Percentiles rank a stretch among this genome's conserved stretches.
Conservation (phyloP, 257 asterid species). For the Lycium barbarum region DNA sequence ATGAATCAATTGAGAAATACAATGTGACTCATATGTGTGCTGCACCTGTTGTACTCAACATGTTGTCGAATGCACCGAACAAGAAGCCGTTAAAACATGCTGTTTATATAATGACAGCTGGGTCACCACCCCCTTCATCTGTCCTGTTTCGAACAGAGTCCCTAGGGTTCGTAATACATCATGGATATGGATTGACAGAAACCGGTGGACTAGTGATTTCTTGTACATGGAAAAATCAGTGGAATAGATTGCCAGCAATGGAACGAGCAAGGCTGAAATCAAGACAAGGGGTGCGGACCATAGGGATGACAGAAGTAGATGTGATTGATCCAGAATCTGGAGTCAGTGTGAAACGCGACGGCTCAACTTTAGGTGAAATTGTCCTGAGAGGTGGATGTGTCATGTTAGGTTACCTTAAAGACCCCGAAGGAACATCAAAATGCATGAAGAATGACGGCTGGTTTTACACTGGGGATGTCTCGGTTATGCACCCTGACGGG, state of each 20-base stretch:
- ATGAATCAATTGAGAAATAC: conserved; percentile 46
- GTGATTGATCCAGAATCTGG: conserved; percentile 60
- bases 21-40: conserved; percentile 86
- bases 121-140: conserved; percentile 82
- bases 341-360: conserved; percentile 57
- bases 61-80: conserved; percentile 52
- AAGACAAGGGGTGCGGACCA: conserved; percentile 70
- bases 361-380: conserved; percentile 59
- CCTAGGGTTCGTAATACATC: conserved; percentile 65
- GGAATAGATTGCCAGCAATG: conserved; percentile 66
- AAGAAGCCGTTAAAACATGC: conserved; percentile 41
- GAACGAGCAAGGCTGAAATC: conserved; percentile 74
- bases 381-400: conserved; percentile 62
- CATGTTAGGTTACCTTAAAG: conserved; percentile 74
- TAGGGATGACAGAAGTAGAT: conserved; percentile 59
- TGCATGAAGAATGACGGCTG: conserved; percentile 62
- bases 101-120: conserved; percentile 65
- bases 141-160: conserved; percentile 65
- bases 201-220: conserved; percentile 67
- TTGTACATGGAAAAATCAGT: conserved; percentile 67
- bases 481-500: conserved; percentile 81
- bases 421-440: conserved; percentile 59
- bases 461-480: conserved; percentile 86
- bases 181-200: conserved; percentile 85
- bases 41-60: conserved; percentile 84